phyloP scores from a whole-genome alignment of 78 protist genomes.

The Cavenderia fasciculata region DNA sequence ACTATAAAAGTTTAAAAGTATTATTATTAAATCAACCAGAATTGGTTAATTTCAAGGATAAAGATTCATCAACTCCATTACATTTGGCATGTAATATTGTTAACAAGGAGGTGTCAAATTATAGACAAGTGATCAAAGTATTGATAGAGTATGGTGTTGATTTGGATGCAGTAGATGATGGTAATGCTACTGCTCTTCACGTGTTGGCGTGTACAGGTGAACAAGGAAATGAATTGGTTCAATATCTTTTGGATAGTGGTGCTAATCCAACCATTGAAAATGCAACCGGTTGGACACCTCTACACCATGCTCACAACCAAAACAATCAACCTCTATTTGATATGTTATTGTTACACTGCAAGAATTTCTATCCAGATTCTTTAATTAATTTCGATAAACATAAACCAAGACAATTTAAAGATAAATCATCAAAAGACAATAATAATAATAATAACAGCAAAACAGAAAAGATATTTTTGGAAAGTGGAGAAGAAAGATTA shows the following conservation, averaged over 20 bases:
- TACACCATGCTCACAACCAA: conserved; percentile 15
- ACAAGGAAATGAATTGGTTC: not conserved
- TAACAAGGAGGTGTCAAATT: not conserved
- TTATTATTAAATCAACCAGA: not conserved
- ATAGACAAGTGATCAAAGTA: not conserved
- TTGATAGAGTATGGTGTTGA: conserved; percentile 25
- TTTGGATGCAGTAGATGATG: conserved; percentile 29
- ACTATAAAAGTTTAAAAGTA: too few species aligned
- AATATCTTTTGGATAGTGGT: conserved; percentile 31
- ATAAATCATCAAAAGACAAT: not conserved
- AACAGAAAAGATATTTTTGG: not conserved
- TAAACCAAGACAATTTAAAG: not conserved
- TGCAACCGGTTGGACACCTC: conserved; percentile 64
- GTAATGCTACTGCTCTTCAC: conserved; percentile 45
- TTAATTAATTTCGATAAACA: conserved; percentile 14
- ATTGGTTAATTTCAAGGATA: conserved; percentile 16
- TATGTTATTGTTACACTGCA: not conserved
- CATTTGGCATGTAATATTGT: conserved; percentile 51
- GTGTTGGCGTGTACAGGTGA: conserved; percentile 28
- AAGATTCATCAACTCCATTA: conserved; percentile 54
- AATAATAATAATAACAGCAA: not conserved
- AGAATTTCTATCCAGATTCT: not conserved
- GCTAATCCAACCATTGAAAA: conserved; percentile 70
- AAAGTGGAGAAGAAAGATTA: conserved; percentile 36
- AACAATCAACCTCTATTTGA: not conserved